Evolutionary conservation across 805 yeast genomes (phyloP).

Genomic region (Wickerhamiella cacticola): DNA sequence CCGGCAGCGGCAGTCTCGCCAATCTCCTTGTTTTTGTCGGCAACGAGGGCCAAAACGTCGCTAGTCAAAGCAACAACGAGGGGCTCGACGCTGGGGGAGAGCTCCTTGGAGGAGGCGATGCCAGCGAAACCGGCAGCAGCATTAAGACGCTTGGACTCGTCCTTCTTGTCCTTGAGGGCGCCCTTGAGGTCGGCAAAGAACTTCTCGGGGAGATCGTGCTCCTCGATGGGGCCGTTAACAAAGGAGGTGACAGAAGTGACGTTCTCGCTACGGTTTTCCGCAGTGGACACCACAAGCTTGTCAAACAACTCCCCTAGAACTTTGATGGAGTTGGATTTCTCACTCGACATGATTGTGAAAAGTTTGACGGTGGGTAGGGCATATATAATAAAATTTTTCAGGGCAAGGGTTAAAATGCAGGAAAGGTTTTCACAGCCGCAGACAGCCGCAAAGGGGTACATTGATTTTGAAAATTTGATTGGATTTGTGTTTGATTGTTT

Average conservation of each 20-base stretch:
- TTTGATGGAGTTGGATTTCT: slow-evolving; percentile 34
- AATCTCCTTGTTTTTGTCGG: slow-evolving; percentile 77
- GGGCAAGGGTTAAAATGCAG: slow-evolving; percentile 6
- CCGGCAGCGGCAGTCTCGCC: slow-evolving; percentile 66
- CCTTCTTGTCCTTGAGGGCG: slow-evolving; percentile 74
- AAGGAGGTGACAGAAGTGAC: slow-evolving; percentile 84
- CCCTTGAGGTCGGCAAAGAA: slow-evolving; percentile 69
- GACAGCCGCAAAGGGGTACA: no score
- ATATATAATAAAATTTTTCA: slow-evolving; percentile 12
- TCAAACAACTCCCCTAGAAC: slow-evolving; percentile 89
- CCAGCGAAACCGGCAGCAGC: slow-evolving; percentile 76
- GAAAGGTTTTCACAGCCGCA: background rate
- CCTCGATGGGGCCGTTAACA: slow-evolving; percentile 93
- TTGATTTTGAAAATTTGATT: no score
- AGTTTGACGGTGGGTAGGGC: slow-evolving; percentile 12
- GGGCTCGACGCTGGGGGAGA: slow-evolving; percentile 94
- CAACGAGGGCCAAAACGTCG: slow-evolving; percentile 62
- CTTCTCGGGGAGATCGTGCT: slow-evolving; percentile 91
- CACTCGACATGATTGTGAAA: slow-evolving; percentile 16
- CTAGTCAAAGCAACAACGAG: slow-evolving; percentile 68
- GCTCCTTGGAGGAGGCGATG: slow-evolving; percentile 61
- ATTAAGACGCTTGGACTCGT: slow-evolving; percentile 47
- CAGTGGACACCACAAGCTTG: slow-evolving; percentile 78
- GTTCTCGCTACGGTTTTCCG: slow-evolving; percentile 70
- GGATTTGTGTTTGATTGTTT: no score